Conservation (phyloP, 2,329 filamentous ascomycete genomes). For the Neopestalotiopsis rosae region DNA sequence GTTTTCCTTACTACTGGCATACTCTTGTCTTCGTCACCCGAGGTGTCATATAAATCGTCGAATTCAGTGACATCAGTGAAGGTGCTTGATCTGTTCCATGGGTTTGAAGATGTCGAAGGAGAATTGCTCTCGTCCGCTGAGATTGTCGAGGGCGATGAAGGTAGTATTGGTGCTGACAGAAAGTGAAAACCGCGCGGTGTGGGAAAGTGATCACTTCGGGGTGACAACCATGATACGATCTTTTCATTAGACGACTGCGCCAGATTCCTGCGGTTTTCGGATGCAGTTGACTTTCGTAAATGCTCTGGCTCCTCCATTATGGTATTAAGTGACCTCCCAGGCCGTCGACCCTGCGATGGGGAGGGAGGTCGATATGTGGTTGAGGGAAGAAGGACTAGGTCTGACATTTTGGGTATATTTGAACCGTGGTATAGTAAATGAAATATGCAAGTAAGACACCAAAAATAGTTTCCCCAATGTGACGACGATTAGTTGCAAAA, state of each 20-base stretch:
- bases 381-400: slow-evolving; percentile 45
- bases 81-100: slow-evolving; percentile 68
- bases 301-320: slow-evolving; percentile 65
- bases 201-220: slow-evolving; percentile 70
- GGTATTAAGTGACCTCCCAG: slow-evolving; percentile 63
- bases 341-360: slow-evolving; percentile 62
- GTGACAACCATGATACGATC: slow-evolving; percentile 64
- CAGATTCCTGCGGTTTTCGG: slow-evolving; percentile 31
- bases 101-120: slow-evolving; percentile 59
- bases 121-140: slow-evolving; percentile 54
- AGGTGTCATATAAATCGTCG: slow-evolving; percentile 87
- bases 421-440: slow-evolving; percentile 11
- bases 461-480: slow-evolving; percentile 27
- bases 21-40: slow-evolving; percentile 72
- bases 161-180: slow-evolving; percentile 65
- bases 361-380: slow-evolving; percentile 52
- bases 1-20: slow-evolving; percentile 51
- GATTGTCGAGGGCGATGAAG: slow-evolving; percentile 63
- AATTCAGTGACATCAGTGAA: slow-evolving; percentile 75
- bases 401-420: slow-evolving; percentile 50
- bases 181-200: slow-evolving; percentile 73
- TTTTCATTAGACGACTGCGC: slow-evolving; percentile 49
- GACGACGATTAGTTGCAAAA: slow-evolving; percentile 28
- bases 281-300: slow-evolving; percentile 32
- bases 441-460: slow-evolving; percentile 30